Evolutionary conservation across 176 grass and related monocot species (phyloP).

Genomic region (Paspalum notatum): DNA sequence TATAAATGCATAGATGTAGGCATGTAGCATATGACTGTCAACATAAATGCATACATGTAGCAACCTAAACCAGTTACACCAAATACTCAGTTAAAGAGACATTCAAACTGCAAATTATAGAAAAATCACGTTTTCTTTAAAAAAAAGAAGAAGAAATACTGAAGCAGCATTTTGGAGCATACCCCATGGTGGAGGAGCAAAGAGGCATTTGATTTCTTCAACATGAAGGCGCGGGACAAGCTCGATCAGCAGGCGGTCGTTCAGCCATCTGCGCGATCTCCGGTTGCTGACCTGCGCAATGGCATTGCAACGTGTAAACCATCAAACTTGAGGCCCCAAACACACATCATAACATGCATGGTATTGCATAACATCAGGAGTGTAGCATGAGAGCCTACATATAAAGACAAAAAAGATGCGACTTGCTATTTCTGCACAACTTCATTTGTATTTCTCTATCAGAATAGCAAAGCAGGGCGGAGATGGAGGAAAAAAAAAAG

Average conservation of each 20-base stretch:
- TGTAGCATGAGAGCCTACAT: background rate
- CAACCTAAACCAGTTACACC: background rate
- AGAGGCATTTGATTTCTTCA: conserved; percentile 94
- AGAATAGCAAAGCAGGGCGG: background rate
- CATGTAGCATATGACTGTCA: too few relatives aligned
- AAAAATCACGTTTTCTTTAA: too few relatives aligned
- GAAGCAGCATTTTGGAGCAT: background rate
- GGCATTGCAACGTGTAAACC: conserved; percentile 46
- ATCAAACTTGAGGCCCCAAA: background rate
- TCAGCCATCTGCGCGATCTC: conserved; percentile 82
- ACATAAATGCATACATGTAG: too few relatives aligned
- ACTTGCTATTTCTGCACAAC: background rate
- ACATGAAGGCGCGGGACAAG: conserved; percentile 81
- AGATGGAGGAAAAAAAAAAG: background rate
- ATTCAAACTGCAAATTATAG: too few relatives aligned
- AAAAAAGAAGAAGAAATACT: background rate
- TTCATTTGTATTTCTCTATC: background rate
- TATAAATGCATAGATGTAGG: background rate
- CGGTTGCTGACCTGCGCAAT: conserved; percentile 77
- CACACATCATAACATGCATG: background rate
- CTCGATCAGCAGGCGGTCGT: conserved; percentile 87
- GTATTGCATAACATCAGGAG: background rate
- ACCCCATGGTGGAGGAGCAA: too few relatives aligned
- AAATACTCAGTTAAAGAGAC: too few relatives aligned
- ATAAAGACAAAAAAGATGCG: background rate